These are phyloP conservation scores for Trametes sanguinea DNA, from an alignment of 768 basidiomycete genomes.

Conservation along the genomic window DNA sequence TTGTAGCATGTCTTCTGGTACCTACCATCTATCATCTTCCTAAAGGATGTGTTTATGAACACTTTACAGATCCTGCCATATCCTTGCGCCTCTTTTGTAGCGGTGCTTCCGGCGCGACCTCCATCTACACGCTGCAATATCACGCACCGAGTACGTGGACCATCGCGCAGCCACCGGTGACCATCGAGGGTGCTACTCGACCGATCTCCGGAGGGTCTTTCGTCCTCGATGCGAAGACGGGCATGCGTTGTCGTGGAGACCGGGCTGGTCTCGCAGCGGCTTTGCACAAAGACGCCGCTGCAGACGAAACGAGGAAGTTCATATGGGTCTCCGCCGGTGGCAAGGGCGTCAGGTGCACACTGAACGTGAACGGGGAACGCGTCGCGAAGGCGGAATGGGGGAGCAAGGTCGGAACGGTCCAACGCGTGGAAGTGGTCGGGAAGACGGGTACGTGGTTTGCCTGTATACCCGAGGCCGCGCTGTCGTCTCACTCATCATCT, in stretches of 20 bases:
- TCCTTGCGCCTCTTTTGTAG: slow-evolving; percentile 64
- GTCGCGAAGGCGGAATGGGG: slow-evolving; percentile 70
- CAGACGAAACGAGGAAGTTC: slow-evolving; percentile 24
- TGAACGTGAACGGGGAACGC: slow-evolving; percentile 65
- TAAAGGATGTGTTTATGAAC: too few relatives aligned
- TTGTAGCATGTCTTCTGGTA: slow-evolving; percentile 55
- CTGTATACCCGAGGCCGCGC: background rate
- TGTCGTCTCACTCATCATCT: slow-evolving; percentile 24
- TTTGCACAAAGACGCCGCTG: slow-evolving; percentile 23
- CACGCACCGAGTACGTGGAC: slow-evolving; percentile 35
- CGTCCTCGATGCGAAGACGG: slow-evolving; percentile 57
- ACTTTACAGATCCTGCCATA: slow-evolving; percentile 43
- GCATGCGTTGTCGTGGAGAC: slow-evolving; percentile 45
- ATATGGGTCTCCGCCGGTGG: slow-evolving; percentile 56
- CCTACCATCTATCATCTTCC: background rate
- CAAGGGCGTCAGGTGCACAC: slow-evolving; percentile 57
- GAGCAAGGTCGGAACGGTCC: slow-evolving; percentile 50
- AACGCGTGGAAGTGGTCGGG: slow-evolving; percentile 56
- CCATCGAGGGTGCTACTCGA: slow-evolving; percentile 40
- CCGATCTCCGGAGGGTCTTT: slow-evolving; percentile 49
- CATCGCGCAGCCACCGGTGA: slow-evolving; percentile 39
- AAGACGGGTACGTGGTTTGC: slow-evolving; percentile 53
- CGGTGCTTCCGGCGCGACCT: slow-evolving; percentile 56
- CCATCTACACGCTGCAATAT: slow-evolving; percentile 56
- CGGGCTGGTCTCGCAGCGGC: slow-evolving; percentile 45